Evolutionary conservation across 768 basidiomycete species (phyloP), one percentile per base, ranked within the genome.

Genomic region (Baorangia bicolor): DNA sequence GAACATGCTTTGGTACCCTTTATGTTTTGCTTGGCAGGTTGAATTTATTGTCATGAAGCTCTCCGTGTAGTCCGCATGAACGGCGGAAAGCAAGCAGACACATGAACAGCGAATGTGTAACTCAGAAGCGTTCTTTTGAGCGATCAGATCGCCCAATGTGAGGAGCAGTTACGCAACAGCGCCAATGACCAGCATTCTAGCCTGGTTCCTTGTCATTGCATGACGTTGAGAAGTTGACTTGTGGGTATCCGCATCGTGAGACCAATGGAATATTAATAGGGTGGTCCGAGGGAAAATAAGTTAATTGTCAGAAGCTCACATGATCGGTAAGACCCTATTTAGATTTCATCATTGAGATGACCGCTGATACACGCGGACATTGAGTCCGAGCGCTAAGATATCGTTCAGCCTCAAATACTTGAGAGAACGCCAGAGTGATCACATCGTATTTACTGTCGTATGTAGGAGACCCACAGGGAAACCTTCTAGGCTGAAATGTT

Each of bases 141-240:
- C 38, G 28, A 31, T 21, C 18, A 18, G 42, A 40, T 35, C 27
- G 14, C 27, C 16, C 11, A 21, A 20, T 27, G 33, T 18, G 11
- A 38, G n/a, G 33, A 47, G 21, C 45, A 12, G 30, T 53, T 41
- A 37, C 27, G 28, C 50, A 30, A 46, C 21, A 10, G 13, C 28
- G 14, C 27, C 16, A 14, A 39, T 28, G 46, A 55, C 18, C 9
- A 37, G 23, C 5, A 13, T 2, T 12, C 10, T 18, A 37, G 35
- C 23, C 31, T 9, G 18, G 33, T 48, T 4, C 25, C 8, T 35
- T 18, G 23, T 20, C 27, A 37, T 11, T 11, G 16, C 20, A 16
- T 28, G 34, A 59, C 41, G 71, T 66, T 27, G 58, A 69, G 49
- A 59, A 79, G 1, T 30, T 28, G 21, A 11, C 30, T 5, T 45